These are phyloP conservation scores for Berkeleyomyces rouxiae DNA, from an alignment of 2,329 filamentous ascomycete species.

Conservation along the genomic window DNA sequence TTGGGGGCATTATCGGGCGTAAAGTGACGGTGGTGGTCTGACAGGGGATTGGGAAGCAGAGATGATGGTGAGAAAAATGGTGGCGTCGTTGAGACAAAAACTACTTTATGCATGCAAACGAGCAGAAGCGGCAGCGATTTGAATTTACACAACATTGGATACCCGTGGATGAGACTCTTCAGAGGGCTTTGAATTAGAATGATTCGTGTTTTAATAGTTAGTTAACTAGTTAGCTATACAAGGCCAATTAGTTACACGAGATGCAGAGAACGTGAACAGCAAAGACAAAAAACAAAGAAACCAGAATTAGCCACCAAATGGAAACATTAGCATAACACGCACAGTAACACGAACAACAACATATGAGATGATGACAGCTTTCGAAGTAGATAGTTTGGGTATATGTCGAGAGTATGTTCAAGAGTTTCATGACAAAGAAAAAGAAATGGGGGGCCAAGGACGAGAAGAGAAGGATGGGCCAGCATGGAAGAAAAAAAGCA, in stretches of 20 bases:
- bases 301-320: not conserved
- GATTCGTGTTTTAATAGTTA: not conserved
- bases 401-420: slow-evolving; percentile 1
- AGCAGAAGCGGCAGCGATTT: not conserved
- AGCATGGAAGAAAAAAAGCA: not conserved
- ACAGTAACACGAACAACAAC: slow-evolving; percentile 1
- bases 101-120: not conserved
- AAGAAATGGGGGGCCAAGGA: slow-evolving; percentile 13
- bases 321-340: not conserved
- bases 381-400: slow-evolving; percentile 5
- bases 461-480: not conserved
- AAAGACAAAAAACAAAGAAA: too few species aligned
- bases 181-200: not conserved
- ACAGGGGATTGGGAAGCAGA: not conserved
- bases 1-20: not conserved
- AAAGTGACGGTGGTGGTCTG: not conserved
- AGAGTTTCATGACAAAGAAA: slow-evolving; percentile 12
- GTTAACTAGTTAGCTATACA: not conserved
- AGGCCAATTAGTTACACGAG: not conserved
- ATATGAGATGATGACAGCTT: slow-evolving; percentile 5
- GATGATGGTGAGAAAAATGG: not conserved
- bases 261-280: too few species aligned
- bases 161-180: not conserved
- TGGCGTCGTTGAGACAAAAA: not conserved
- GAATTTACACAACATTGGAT: not conserved